Evolutionary conservation across 2,329 filamentous ascomycete species (phyloP).

Genomic region (Scolecobasidium constrictum): DNA sequence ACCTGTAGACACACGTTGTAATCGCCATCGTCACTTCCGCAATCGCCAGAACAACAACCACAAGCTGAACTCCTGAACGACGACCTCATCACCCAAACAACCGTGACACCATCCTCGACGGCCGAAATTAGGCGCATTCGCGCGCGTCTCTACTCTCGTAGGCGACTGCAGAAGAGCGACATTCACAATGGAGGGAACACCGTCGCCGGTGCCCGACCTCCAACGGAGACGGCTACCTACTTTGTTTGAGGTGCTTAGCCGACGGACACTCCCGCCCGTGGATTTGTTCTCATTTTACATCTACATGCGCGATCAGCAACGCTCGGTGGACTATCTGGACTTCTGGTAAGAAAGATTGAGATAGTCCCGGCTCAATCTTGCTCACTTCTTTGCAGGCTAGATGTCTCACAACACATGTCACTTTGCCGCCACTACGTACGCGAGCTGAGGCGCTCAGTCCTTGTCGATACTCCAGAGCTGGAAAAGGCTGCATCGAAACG

Average conservation of each 20-base stretch:
- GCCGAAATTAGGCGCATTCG: no score
- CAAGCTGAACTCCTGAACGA: no score
- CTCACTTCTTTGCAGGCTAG: constrained; percentile 55
- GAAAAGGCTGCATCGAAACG: constrained; percentile 73
- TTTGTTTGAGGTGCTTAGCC: constrained; percentile 88
- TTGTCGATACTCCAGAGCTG: constrained; percentile 84
- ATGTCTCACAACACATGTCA: constrained; percentile 98
- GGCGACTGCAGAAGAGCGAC: no score
- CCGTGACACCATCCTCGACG: no score
- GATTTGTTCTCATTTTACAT: constrained; percentile 99
- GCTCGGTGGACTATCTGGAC: constrained; percentile 94
- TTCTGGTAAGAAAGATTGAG: constrained; percentile 62
- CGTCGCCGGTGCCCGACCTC: constrained; percentile 14
- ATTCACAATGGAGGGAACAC: constrained; percentile 16
- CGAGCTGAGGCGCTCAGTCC: constrained; percentile 82
- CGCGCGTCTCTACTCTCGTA: no score
- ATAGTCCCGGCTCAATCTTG: neutral
- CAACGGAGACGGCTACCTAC: constrained; percentile 79
- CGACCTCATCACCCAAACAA: no score
- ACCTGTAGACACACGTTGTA: no score
- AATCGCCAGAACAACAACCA: no score
- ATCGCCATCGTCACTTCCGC: no score
- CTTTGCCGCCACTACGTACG: constrained; percentile 95
- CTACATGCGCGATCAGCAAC: constrained; percentile 97
- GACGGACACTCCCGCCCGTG: constrained; percentile 87